Conservation (phyloP, 1,139 yeast genomes). For the Komagataea norvegica region DNA sequence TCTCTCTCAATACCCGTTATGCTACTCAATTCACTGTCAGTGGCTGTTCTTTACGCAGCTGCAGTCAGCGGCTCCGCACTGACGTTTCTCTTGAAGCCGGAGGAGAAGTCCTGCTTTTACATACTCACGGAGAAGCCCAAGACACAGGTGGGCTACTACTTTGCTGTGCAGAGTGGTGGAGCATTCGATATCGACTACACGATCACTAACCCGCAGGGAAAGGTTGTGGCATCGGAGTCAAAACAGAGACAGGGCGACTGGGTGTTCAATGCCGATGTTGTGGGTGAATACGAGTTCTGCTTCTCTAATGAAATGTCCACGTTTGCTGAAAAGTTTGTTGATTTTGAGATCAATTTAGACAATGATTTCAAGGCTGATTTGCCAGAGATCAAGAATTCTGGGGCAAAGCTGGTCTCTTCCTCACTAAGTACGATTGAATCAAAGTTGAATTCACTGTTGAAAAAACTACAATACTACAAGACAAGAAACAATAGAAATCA, state of each 20-base stretch:
- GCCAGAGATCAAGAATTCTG: conserved; percentile 41
- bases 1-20: too few species aligned
- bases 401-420: conserved; percentile 38
- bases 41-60: neutral
- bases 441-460: conserved; percentile 60
- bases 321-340: conserved; percentile 82
- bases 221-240: conserved; percentile 40
- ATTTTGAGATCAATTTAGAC: conserved; percentile 71
- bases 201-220: conserved; percentile 64
- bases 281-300: conserved; percentile 92
- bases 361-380: conserved; percentile 61
- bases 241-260: conserved; percentile 86
- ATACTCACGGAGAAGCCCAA: conserved; percentile 61
- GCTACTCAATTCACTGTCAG: conserved; percentile 10
- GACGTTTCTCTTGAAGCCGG: conserved; percentile 75
- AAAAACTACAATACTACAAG: conserved; percentile 74
- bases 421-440: conserved; percentile 61
- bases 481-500: conserved; percentile 93
- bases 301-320: conserved; percentile 85
- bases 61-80: conserved; percentile 42
- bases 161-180: conserved; percentile 88
- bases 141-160: conserved; percentile 72
- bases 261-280: conserved; percentile 58
- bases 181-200: conserved; percentile 75
- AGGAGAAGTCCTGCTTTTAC: conserved; percentile 73